These are phyloP conservation scores for Nissolia schottii DNA, from an alignment of 306 rosid genomes.

Conservation along the genomic window DNA sequence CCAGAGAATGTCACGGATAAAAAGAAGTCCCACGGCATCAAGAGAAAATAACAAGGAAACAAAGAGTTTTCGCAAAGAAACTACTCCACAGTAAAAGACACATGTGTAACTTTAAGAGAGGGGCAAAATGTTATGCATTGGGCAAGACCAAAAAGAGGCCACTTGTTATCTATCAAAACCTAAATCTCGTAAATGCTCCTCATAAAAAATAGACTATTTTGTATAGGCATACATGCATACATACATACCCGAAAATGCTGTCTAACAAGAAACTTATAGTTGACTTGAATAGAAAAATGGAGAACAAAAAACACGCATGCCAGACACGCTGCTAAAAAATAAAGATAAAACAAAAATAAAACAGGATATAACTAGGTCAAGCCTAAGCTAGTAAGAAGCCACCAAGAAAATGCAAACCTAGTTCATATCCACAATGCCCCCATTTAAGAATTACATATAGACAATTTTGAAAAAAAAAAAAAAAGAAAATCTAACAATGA, in stretches of 20 bases:
- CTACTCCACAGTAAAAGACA: background rate
- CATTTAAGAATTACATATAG: too few species aligned
- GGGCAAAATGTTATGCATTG: background rate
- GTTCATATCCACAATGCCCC: background rate
- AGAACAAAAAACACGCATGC: background rate
- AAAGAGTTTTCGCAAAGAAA: background rate
- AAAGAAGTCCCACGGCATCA: background rate
- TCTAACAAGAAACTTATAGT: background rate
- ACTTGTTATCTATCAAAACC: background rate
- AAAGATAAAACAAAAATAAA: background rate
- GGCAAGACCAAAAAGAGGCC: background rate
- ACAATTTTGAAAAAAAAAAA: background rate
- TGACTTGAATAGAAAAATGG: background rate
- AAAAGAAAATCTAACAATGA: slow-evolving; percentile 2
- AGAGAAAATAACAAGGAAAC: background rate
- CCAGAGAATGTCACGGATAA: background rate
- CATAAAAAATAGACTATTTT: background rate
- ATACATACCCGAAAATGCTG: background rate
- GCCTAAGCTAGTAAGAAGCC: background rate
- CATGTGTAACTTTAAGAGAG: too few species aligned
- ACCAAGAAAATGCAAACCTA: background rate
- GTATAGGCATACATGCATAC: background rate
- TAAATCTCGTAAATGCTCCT: background rate
- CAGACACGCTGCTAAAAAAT: background rate
- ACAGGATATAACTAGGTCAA: background rate